Conservation (phyloP, 306 rosid genomes). For the Sphenostylis stenocarpa region DNA sequence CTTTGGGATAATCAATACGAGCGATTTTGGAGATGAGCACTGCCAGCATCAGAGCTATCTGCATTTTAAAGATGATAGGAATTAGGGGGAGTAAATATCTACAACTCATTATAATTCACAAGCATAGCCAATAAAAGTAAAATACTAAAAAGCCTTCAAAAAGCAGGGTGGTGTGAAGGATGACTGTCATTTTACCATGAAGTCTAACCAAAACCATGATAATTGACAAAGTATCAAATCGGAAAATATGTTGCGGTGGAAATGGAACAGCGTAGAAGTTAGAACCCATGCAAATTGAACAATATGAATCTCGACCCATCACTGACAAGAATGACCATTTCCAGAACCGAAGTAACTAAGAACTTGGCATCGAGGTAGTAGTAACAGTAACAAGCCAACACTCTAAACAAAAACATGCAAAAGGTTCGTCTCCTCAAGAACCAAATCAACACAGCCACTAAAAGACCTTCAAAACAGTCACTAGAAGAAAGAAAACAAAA, state of each 20-base stretch:
- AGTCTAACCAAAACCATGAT: neutral
- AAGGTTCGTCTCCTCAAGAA: neutral
- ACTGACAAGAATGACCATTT: conserved; percentile 20
- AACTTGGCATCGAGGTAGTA: neutral
- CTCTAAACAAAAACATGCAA: neutral
- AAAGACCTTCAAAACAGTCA: neutral
- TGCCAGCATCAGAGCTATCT: conserved; percentile 88
- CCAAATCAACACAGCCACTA: conserved; percentile 2
- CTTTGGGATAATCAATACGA: conserved; percentile 92
- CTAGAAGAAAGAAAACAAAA: neutral
- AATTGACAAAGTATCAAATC: conserved; percentile 10
- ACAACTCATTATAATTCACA: conserved; percentile 13
- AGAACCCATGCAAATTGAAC: conserved; percentile 5
- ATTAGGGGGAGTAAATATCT: conserved; percentile 31
- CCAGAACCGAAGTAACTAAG: conserved; percentile 17
- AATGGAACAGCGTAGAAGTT: neutral
- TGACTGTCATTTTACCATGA: conserved; percentile 5
- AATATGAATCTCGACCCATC: neutral
- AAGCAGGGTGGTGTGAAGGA: neutral
- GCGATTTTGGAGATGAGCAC: conserved; percentile 93
- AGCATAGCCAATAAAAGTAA: neutral
- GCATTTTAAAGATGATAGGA: conserved; percentile 38
- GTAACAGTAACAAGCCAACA: neutral
- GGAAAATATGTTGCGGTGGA: neutral
- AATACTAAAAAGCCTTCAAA: neutral